A percentile compares a stretch with the other conserved stretches of the same genome.
phyloP scores from a whole-genome alignment of 371 early-diverging fungal species.

The Apophysomyces variabilis region DNA sequence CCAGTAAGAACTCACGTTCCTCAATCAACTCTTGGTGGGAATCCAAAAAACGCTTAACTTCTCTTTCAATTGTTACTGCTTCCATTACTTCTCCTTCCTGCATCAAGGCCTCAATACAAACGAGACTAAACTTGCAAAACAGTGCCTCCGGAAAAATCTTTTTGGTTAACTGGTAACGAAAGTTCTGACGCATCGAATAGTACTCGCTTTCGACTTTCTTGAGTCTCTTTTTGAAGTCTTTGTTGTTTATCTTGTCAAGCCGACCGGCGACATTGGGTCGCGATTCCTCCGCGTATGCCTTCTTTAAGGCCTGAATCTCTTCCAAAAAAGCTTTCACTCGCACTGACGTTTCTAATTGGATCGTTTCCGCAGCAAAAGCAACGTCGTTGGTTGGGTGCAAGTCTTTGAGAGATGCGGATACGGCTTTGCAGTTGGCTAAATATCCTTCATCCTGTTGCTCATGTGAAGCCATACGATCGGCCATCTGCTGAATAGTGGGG shows the following conservation, averaged over 20 bases:
- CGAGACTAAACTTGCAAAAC: conserved; percentile 42
- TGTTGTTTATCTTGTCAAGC: conserved; percentile 64
- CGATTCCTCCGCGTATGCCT: conserved; percentile 30
- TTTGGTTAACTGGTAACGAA: conserved; percentile 28
- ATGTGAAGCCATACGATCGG: conserved; percentile 39
- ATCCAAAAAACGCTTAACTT: conserved; percentile 50
- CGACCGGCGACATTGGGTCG: conserved; percentile 55
- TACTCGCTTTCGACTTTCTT: conserved; percentile 55
- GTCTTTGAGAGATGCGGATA: conserved; percentile 26
- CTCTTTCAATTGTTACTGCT: conserved; percentile 53
- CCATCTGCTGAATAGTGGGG: conserved; percentile 46
- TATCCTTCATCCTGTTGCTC: conserved; percentile 22
- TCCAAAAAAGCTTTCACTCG: conserved; percentile 51
- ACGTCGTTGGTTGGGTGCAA: conserved; percentile 32
- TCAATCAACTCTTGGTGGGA: conserved; percentile 54
- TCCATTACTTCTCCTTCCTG: conserved; percentile 77
- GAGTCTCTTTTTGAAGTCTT: conserved; percentile 65
- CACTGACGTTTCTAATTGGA: conserved; percentile 19
- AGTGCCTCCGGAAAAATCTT: conserved; percentile 38
- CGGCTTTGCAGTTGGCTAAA: conserved; percentile 27
- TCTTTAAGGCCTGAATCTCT: conserved; percentile 24
- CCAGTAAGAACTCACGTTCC: conserved; percentile 60
- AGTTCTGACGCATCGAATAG: conserved; percentile 29
- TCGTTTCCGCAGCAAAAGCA: conserved; percentile 19
- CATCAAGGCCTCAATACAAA: conserved; percentile 69